Evolutionary conservation across 768 basidiomycete species (phyloP).

Genomic region (Mycena pura): DNA sequence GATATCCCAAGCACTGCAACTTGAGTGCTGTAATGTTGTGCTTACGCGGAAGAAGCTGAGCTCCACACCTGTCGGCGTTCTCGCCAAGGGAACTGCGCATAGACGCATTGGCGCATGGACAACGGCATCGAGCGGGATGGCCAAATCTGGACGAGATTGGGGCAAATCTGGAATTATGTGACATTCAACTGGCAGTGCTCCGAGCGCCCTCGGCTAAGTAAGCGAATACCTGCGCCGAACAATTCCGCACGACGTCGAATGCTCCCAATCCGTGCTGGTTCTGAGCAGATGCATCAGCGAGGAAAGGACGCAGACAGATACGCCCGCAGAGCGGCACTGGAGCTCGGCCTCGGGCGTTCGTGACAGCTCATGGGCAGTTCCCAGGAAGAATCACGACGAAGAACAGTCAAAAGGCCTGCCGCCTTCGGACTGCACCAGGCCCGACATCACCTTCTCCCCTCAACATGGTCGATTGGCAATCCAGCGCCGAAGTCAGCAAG

Average conservation of each 20-base stretch:
- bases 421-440: neutral
- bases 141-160: slow-evolving; percentile 13
- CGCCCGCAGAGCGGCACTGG: neutral
- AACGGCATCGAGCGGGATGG: neutral
- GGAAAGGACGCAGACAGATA: neutral
- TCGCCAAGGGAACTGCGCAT: neutral
- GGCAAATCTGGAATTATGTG: neutral
- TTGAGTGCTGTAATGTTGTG: neutral
- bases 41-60: too few species aligned
- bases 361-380: slow-evolving; percentile 21
- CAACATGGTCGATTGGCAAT: slow-evolving; percentile 67
- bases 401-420: slow-evolving; percentile 6
- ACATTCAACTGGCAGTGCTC: neutral
- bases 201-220: neutral
- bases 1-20: neutral
- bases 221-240: neutral
- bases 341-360: too few species aligned
- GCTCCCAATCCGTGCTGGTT: neutral
- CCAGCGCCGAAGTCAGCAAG: slow-evolving; percentile 50
- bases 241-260: neutral
- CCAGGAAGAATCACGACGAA: slow-evolving; percentile 17
- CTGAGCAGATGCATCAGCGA: neutral
- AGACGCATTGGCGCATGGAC: neutral
- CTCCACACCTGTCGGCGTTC: neutral
- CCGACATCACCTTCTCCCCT: slow-evolving; percentile 21